These are phyloP conservation scores for Tulasnella sp. DNA, from an alignment of 768 basidiomycete species.

Conservation along the genomic window DNA sequence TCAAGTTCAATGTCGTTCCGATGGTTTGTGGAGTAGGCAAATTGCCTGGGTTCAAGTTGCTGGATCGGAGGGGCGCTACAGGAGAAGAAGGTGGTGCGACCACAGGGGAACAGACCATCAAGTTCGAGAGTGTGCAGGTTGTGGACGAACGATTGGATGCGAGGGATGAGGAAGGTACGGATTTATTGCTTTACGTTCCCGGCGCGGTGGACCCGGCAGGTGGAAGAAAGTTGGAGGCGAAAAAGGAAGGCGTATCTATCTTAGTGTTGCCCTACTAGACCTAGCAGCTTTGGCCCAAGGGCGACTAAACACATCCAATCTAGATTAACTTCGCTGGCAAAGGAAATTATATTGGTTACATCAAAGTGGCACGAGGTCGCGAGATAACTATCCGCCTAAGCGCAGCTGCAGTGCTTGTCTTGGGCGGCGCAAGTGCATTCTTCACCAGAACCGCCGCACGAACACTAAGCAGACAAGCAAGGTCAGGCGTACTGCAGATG, in stretches of 20 bases:
- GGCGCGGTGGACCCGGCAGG: background rate
- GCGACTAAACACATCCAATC: background rate
- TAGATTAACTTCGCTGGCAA: background rate
- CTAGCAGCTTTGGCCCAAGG: too few species aligned
- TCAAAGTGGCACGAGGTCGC: background rate
- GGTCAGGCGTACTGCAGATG: background rate
- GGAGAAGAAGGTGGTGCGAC: background rate
- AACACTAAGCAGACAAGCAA: background rate
- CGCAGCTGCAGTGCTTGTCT: conserved; percentile 5
- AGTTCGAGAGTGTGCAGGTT: conserved; percentile 34
- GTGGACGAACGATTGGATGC: conserved; percentile 35
- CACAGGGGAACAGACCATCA: conserved; percentile 26
- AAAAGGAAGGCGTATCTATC: conserved; percentile 14
- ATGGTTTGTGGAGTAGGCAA: conserved; percentile 67
- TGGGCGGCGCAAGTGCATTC: conserved; percentile 2
- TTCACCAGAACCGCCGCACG: background rate
- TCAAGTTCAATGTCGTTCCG: conserved; percentile 64
- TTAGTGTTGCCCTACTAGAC: conserved; percentile 18
- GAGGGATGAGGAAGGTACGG: conserved; percentile 19
- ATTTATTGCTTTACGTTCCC: conserved; percentile 27
- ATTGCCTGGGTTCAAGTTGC: conserved; percentile 59
- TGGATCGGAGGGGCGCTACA: conserved; percentile 21
- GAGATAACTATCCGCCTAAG: background rate
- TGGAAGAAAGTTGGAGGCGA: conserved; percentile 1
- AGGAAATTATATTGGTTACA: background rate